Evolutionary conservation across 305 asterid genomes (phyloP).

Genomic region (Solanum hybrid): DNA sequence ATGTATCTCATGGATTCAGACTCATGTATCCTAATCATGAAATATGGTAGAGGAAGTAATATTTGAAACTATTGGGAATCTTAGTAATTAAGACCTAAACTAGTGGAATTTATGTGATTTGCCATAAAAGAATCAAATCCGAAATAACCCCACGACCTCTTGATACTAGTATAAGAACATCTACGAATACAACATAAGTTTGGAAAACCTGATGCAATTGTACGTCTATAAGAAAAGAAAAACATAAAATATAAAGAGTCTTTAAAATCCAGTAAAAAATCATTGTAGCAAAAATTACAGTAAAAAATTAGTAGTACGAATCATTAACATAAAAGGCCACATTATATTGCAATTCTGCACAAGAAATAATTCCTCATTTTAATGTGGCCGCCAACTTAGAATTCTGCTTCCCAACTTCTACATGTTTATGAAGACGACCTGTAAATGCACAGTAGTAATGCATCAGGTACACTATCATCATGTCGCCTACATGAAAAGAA

Average conservation of each 20-base stretch:
- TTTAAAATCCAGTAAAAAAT: neutral
- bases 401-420: neutral
- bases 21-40: too few species aligned
- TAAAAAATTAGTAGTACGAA: neutral
- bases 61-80: too few species aligned
- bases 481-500: neutral
- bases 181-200: neutral
- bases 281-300: neutral
- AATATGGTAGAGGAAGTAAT: too few species aligned
- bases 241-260: neutral
- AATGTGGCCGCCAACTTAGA: neutral
- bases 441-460: neutral
- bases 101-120: too few species aligned
- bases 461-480: neutral
- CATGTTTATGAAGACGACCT: neutral
- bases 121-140: neutral
- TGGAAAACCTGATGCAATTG: neutral
- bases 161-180: neutral
- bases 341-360: neutral
- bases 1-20: too few species aligned
- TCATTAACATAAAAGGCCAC: neutral
- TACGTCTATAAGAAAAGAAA: neutral
- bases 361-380: neutral
- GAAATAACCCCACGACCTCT: too few species aligned
- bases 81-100: too few species aligned